These are phyloP conservation scores for Aspergillus hortae DNA, from an alignment of 2,329 filamentous ascomycete species.

Conservation along the genomic window DNA sequence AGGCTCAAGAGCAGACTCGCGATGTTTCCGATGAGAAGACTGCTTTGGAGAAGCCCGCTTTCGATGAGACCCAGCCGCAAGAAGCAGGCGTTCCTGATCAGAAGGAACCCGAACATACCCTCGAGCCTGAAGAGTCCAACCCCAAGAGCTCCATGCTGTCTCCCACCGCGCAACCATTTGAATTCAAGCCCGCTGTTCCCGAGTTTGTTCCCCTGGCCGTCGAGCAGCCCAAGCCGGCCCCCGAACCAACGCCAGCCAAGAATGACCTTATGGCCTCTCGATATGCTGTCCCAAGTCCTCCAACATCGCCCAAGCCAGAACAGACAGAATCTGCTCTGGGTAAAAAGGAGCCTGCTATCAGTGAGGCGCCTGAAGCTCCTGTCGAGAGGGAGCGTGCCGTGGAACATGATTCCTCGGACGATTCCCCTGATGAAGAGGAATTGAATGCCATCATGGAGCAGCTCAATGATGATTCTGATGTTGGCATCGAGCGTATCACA, in stretches of 20 bases:
- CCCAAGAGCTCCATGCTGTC: conserved; percentile 59
- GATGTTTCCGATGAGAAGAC: conserved; percentile 11
- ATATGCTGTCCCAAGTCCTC: conserved; percentile 30
- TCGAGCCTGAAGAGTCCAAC: conserved; percentile 20
- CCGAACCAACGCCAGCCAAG: conserved; percentile 17
- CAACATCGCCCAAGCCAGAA: conserved; percentile 19
- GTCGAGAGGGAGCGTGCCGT: conserved; percentile 14
- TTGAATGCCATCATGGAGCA: conserved; percentile 92
- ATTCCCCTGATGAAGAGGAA: conserved; percentile 56
- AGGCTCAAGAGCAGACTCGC: conserved; percentile 8
- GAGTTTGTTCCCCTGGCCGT: conserved; percentile 23
- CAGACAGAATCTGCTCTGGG: background rate
- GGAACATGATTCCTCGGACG: conserved; percentile 22
- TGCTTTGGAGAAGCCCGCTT: conserved; percentile 10
- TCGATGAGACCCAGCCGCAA: conserved; percentile 9
- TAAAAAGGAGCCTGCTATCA: conserved; percentile 1
- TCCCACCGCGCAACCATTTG: conserved; percentile 68
- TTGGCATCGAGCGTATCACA: conserved; percentile 65
- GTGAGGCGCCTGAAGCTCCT: conserved; percentile 3
- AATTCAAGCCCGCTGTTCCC: conserved; percentile 39
- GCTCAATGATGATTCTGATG: conserved; percentile 69
- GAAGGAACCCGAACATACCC: conserved; percentile 12
- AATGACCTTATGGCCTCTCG: conserved; percentile 34
- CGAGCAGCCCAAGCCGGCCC: conserved; percentile 11
- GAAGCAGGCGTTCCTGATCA: conserved; percentile 5